Conservation (phyloP, 805 yeast species). For the Zygotorulaspora chibaensis region DNA sequence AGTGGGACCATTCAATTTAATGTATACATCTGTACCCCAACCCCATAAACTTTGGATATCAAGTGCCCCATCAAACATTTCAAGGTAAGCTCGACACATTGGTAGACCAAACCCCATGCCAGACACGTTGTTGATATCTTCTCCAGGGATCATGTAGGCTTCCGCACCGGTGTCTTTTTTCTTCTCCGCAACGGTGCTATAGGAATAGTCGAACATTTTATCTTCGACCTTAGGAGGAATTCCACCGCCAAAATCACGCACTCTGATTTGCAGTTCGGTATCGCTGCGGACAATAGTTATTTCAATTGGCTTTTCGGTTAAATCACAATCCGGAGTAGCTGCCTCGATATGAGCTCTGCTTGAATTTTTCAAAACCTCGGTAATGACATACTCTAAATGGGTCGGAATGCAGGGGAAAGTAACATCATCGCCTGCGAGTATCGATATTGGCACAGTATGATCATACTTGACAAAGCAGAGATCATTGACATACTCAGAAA, state of each 20-base stretch:
- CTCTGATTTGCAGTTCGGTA: slow-evolving; percentile 59
- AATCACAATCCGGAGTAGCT: slow-evolving; percentile 24
- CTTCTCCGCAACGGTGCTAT: slow-evolving; percentile 57
- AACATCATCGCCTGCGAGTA: slow-evolving; percentile 55
- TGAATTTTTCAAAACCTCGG: slow-evolving; percentile 83
- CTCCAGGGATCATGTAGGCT: slow-evolving; percentile 65
- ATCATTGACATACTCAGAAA: slow-evolving; percentile 74
- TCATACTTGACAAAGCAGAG: slow-evolving; percentile 82
- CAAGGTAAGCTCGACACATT: slow-evolving; percentile 68
- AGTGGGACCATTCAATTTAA: slow-evolving; percentile 41
- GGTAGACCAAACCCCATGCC: slow-evolving; percentile 98
- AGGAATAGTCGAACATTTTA: slow-evolving; percentile 80
- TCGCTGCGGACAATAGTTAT: slow-evolving; percentile 31
- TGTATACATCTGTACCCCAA: slow-evolving; percentile 74
- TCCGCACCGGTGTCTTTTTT: slow-evolving; percentile 46
- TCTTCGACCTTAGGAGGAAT: slow-evolving; percentile 61
- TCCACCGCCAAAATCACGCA: slow-evolving; percentile 89
- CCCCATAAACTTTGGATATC: slow-evolving; percentile 69
- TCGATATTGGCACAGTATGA: slow-evolving; percentile 54
- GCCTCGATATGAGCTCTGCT: slow-evolving; percentile 84
- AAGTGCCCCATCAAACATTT: slow-evolving; percentile 65
- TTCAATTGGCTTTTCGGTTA: slow-evolving; percentile 26
- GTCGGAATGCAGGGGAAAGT: slow-evolving; percentile 79
- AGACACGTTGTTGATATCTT: slow-evolving; percentile 65
- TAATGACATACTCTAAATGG: slow-evolving; percentile 81